Percentiles rank a stretch among this genome's conserved stretches.
Conservation (phyloP, 495 filamentous ascomycete genomes). For the Annulohypoxylon stygium region DNA sequence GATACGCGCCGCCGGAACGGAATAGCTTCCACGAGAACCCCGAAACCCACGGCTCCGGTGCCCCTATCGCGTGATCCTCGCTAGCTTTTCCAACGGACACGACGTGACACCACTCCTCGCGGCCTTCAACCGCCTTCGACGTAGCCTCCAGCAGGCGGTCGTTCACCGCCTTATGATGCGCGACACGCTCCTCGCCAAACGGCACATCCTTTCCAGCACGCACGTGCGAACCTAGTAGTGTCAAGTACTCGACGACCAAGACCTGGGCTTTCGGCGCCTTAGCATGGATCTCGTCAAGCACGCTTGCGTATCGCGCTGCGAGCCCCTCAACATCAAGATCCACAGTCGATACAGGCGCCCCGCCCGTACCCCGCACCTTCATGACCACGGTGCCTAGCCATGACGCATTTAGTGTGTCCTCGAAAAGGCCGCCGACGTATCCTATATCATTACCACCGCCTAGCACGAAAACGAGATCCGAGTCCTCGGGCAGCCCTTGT, state of each 20-base stretch:
- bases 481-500: constrained; percentile 51
- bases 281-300: constrained; percentile 56
- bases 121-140: constrained; percentile 45
- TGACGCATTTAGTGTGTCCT: constrained; percentile 47
- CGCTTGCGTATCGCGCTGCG: constrained; percentile 48
- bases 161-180: constrained; percentile 51
- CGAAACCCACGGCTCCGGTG: constrained; percentile 55
- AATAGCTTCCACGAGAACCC: constrained; percentile 52
- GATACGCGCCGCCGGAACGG: constrained; percentile 47
- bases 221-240: constrained; percentile 56
- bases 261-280: constrained; percentile 54
- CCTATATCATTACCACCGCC: constrained; percentile 62
- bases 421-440: constrained; percentile 58
- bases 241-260: constrained; percentile 61
- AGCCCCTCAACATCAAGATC: constrained; percentile 46
- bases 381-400: constrained; percentile 35
- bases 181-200: constrained; percentile 54
- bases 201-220: constrained; percentile 51
- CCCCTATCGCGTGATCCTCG: constrained; percentile 55
- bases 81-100: constrained; percentile 46
- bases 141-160: constrained; percentile 51
- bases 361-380: constrained; percentile 33
- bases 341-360: constrained; percentile 19
- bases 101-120: constrained; percentile 53
- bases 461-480: constrained; percentile 53